Percentiles rank a stretch among this genome's conserved stretches.
These are phyloP conservation scores for Aechmea fasciata DNA, from an alignment of 176 grass and related monocot genomes.

Conservation along the genomic window DNA sequence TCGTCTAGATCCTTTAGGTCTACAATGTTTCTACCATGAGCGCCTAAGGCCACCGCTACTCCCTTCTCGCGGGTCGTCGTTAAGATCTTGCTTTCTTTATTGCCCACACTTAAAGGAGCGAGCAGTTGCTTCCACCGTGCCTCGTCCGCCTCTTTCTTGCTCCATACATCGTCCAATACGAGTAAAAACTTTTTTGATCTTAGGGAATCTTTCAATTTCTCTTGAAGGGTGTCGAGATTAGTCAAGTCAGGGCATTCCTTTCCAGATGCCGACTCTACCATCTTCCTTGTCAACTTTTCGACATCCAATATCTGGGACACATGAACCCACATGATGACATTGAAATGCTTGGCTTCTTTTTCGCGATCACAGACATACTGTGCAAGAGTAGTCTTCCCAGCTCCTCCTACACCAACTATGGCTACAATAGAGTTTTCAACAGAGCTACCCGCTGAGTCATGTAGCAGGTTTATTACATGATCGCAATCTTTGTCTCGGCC, in stretches of 20 bases:
- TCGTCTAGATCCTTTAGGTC: constrained; percentile 10
- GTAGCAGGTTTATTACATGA: too few species aligned
- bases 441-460: too few species aligned
- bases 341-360: background rate
- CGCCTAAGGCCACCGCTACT: background rate
- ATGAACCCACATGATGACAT: constrained; percentile 14
- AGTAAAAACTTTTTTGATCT: too few species aligned
- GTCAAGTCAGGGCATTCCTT: background rate
- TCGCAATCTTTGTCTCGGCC: too few species aligned
- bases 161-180: too few species aligned
- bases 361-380: constrained; percentile 21
- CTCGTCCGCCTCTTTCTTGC: fast-evolving
- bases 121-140: background rate
- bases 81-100: constrained; percentile 22
- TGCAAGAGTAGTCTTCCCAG: constrained; percentile 36
- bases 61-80: constrained; percentile 17
- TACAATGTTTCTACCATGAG: background rate
- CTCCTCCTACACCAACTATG: constrained; percentile 25
- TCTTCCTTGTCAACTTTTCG: background rate
- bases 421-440: constrained; percentile 8
- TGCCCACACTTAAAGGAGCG: constrained; percentile 7
- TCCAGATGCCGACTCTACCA: background rate
- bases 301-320: constrained; percentile 17
- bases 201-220: too few species aligned
- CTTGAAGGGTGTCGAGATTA: background rate